Evolutionary conservation across 495 filamentous ascomycete genomes (phyloP), one percentile per base, ranked within the genome.

Genomic region (Neurospora sp.): DNA sequence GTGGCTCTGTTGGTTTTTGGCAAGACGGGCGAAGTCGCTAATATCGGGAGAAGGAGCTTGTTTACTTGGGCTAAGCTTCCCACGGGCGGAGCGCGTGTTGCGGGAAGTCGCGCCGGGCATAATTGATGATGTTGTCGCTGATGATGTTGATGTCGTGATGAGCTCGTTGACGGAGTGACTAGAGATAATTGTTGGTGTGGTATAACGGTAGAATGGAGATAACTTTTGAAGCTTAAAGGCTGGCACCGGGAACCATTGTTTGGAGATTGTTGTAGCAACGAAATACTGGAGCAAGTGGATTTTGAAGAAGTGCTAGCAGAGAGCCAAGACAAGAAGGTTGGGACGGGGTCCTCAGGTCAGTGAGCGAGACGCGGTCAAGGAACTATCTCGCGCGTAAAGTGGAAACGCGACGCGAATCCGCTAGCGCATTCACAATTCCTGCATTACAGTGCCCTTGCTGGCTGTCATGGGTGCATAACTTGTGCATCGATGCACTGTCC

Each of bases 11-110:
- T 81, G 74, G 23, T 72, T 72, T 76, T 85, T 85, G 5, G 84
- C 84, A 72, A 85, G 75, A 70, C 83, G 83, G 37, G 78, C 73
- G 74, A 83, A 84, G 73, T 71, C 82, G 80, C 73, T 77, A 71
- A 85, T 81, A 73, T 66, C 71, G 14, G 74, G 31, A 7, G 74
- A 20, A 54, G 77, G 18, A 31, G 73, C 23, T 16, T 72, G 59
- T 66, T 75, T 76, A 41, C 70, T 37, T 69, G 80, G 39, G 37
- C 41, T 77, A 37, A 70, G 62, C 75, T 75, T 80, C 76, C 76
- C 77, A 59, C 76, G 76, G 69, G 73, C 44, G 54, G 79, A 39
- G 72, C 80, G 79, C 70, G 73, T 75, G 27, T 44, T 73, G 44
- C 77, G 77, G 40, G 78, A 73, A 75, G 79, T 74, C 39, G 75